phyloP scores from a whole-genome alignment of 768 basidiomycete genomes.

The Lactarius psammicola region DNA sequence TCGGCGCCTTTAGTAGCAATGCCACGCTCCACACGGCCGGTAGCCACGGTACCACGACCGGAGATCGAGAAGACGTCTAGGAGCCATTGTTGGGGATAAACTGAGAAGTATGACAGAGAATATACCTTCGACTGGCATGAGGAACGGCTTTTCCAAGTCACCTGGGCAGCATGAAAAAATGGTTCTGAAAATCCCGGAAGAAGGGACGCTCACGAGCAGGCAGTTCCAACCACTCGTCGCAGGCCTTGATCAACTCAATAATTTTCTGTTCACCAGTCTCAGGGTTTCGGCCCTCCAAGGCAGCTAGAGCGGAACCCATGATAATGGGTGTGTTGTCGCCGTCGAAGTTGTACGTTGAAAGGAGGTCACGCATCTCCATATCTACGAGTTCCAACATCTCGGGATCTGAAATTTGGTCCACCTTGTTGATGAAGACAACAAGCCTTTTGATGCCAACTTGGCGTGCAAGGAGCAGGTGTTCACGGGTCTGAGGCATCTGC shows the following conservation, averaged over 20 bases:
- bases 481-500: constrained; percentile 99
- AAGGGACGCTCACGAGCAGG: constrained; percentile 66
- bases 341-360: constrained; percentile 90
- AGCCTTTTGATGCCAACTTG: constrained; percentile 98
- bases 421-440: constrained; percentile 99
- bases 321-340: constrained; percentile 98
- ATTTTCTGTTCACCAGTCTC: constrained; percentile 82
- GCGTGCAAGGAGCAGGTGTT: constrained; percentile 95
- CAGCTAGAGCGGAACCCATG: constrained; percentile 95
- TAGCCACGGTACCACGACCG: constrained; percentile 96
- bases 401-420: constrained; percentile 92
- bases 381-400: constrained; percentile 99
- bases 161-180: constrained; percentile 44
- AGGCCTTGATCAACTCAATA: constrained; percentile 75
- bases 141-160: constrained; percentile 97
- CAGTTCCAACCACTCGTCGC: constrained; percentile 93
- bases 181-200: not conserved
- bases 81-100: not conserved
- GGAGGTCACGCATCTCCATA: constrained; percentile 99
- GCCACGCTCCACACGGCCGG: constrained; percentile 94
- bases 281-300: constrained; percentile 81
- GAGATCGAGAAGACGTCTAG: constrained; percentile 95
- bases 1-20: constrained; percentile 87
- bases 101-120: not conserved
- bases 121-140: constrained; percentile 86